Percentiles rank a stretch among this genome's conserved stretches.
Evolutionary conservation across 495 filamentous ascomycete species (phyloP).

Genomic region (Rhizodiscina lignyota): DNA sequence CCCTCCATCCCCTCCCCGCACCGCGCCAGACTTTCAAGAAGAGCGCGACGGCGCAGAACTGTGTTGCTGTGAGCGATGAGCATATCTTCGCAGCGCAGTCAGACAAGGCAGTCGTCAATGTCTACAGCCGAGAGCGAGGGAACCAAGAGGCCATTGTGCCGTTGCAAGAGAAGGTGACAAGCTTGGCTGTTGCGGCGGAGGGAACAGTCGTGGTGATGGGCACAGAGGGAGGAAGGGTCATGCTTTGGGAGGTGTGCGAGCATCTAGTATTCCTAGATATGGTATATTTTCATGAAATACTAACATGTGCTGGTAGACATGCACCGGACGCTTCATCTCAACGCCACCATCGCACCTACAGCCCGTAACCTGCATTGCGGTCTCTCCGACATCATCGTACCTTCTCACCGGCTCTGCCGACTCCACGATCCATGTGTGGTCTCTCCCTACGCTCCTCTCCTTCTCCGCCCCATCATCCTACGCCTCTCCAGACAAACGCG

Average conservation of each 20-base stretch:
- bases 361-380: slow-evolving; percentile 57
- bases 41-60: slow-evolving; percentile 61
- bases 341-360: slow-evolving; percentile 84
- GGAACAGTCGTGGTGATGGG: slow-evolving; percentile 57
- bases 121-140: slow-evolving; percentile 68
- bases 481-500: slow-evolving; percentile 17
- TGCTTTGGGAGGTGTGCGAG: slow-evolving; percentile 89
- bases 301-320: slow-evolving; percentile 34
- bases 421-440: slow-evolving; percentile 83
- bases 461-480: too few species aligned
- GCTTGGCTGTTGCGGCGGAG: slow-evolving; percentile 42
- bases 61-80: slow-evolving; percentile 61
- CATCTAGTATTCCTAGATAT: too few species aligned
- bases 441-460: slow-evolving; percentile 53
- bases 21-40: slow-evolving; percentile 78
- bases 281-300: too few species aligned
- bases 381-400: slow-evolving; percentile 56
- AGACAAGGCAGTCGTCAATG: slow-evolving; percentile 81
- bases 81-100: slow-evolving; percentile 85
- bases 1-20: slow-evolving; percentile 54
- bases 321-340: slow-evolving; percentile 71
- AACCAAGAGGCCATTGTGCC: slow-evolving; percentile 76
- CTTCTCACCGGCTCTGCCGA: slow-evolving; percentile 79
- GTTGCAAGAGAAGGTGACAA: slow-evolving; percentile 71
- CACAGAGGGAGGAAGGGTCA: slow-evolving; percentile 70